Base-by-base conservation (phyloP, 371 early-diverging fungal species). In the Circinella umbellata region DNA sequence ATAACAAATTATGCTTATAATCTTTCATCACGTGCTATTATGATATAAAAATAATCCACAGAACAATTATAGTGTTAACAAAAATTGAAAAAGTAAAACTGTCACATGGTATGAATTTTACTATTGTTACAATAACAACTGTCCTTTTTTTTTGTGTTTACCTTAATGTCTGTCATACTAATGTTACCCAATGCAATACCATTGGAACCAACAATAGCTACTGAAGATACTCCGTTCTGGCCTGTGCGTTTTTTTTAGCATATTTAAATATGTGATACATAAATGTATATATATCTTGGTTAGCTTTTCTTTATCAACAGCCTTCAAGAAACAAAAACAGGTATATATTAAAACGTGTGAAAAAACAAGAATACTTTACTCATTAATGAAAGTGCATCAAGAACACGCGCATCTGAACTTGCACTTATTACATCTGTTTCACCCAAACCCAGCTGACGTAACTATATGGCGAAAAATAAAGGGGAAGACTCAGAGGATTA, bases 111-210 rank as follows among this genome's bases (percentile, higher is more conserved):
- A 27, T 53, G 48, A 20, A 27, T 36, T 62, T 18, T 46, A 15
- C 0, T 14, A 17, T 10, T 39, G 27, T 27, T 27, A 27, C 27
- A 27, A 27, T 27, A 27, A 2, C 27, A 27, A 27, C 27, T 27
- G 27, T 27, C 1, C 27, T 27, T 27, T 27, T 27, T 27, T 27
- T 27, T 64, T 57, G 27, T 64, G 18, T 59, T 67, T 76, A 78
- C 82, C 78, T 89, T 88, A 65, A 91, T 86, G 76, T 91, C 92
- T 20, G 92, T 82, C 83, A 90, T 83, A 61, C 91, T 91, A 49
- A 91, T 89, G 73, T 88, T 90, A 11, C 92, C 92, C 17, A 91
- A 61, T 10, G 91, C 80, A n/a, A 86, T 73, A 13, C 88, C 88
- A 72, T 82, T 83, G 51, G 79, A 73, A 49, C 88, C 88, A 7